Evolutionary conservation across 177 flowering plant genomes (phyloP), one percentile per base, ranked within the genome.

Genomic region (Tripterygium wilfordii): DNA sequence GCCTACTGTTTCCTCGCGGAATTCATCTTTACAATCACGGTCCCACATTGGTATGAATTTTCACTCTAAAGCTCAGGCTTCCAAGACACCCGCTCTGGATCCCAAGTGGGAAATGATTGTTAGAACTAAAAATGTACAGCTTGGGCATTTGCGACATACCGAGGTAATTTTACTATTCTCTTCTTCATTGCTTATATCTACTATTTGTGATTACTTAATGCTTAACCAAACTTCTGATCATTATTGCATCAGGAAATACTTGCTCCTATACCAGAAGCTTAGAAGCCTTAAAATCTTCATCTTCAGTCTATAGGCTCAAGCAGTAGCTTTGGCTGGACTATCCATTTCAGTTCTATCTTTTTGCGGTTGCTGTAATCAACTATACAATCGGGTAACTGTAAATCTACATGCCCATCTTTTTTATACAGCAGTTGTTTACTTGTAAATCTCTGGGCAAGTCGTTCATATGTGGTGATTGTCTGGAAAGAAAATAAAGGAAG

Each of bases 61-160:
- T 26, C 8, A 45, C 16, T 8, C 22, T 16, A 42, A 35, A 44
- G 23, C 9, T 29, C 61, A 22, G 20, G 47, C 48, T 45, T 15
- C 67, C 36, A 59, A 49, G 45, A 32, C 52, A 9, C n/a, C 54
- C 17, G 14, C 32, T 28, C 32, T 10, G 9, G 57, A 63, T 39
- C 60, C 61, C 31, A 66, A 67, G 48, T 51, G 71, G 69, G 74
- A 63, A 63, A 53, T 54, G 3, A 56, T 46, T 17, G 65, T 62
- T 12, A 65, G 53, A 58, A 31, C 66, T 18, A 55, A 65, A 5
- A 49, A 59, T 20, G 20, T 19, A 0, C 65, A 53, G 26, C 50
- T 40, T 22, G 62, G 69, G 16, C 70, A 54, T 45, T 35, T 48
- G 39, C 54, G 65, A 8, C 61, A 56, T 21, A 47, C 75, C 21